Percentiles rank a stretch among this genome's conserved stretches.
Evolutionary conservation across 2,329 filamentous ascomycete genomes (phyloP).

Genomic region (Xylariaceae sp.): DNA sequence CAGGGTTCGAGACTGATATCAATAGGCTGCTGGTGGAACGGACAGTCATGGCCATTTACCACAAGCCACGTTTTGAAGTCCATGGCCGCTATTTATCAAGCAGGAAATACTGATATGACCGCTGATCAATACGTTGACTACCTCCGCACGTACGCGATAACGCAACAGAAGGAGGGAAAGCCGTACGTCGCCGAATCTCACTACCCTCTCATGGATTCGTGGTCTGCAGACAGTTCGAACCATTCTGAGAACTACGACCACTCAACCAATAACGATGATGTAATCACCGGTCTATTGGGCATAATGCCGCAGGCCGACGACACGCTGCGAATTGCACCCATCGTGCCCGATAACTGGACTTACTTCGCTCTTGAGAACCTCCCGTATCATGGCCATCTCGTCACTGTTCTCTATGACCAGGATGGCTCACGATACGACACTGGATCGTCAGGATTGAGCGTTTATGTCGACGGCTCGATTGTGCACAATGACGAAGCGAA

Average conservation of each 20-base stretch:
- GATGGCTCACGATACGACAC: slow-evolving; percentile 37
- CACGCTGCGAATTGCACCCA: slow-evolving; percentile 37
- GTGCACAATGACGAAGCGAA: slow-evolving; percentile 26
- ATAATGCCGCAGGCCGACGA: slow-evolving; percentile 39
- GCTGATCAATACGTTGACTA: slow-evolving; percentile 37
- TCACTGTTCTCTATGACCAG: slow-evolving; percentile 41
- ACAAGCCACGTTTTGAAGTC: slow-evolving; percentile 41
- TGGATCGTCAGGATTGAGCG: slow-evolving; percentile 32
- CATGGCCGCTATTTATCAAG: slow-evolving; percentile 36
- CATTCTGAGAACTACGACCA: slow-evolving; percentile 44
- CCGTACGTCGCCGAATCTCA: slow-evolving; percentile 46
- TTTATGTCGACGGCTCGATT: slow-evolving; percentile 37
- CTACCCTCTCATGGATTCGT: slow-evolving; percentile 36
- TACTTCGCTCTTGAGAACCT: slow-evolving; percentile 44
- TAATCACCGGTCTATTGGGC: slow-evolving; percentile 43
- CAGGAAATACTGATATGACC: slow-evolving; percentile 33
- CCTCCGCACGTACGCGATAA: slow-evolving; percentile 38
- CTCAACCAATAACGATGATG: slow-evolving; percentile 44
- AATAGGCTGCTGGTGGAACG: slow-evolving; percentile 43
- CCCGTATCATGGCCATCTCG: slow-evolving; percentile 40
- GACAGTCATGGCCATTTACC: slow-evolving; percentile 45
- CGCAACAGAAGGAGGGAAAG: slow-evolving; percentile 40
- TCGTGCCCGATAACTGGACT: slow-evolving; percentile 36
- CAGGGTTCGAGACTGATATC: slow-evolving; percentile 5
- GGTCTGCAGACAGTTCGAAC: slow-evolving; percentile 37